Base-by-base conservation (phyloP, 768 basidiomycete species). In the Hydnomerulius pinastri region DNA sequence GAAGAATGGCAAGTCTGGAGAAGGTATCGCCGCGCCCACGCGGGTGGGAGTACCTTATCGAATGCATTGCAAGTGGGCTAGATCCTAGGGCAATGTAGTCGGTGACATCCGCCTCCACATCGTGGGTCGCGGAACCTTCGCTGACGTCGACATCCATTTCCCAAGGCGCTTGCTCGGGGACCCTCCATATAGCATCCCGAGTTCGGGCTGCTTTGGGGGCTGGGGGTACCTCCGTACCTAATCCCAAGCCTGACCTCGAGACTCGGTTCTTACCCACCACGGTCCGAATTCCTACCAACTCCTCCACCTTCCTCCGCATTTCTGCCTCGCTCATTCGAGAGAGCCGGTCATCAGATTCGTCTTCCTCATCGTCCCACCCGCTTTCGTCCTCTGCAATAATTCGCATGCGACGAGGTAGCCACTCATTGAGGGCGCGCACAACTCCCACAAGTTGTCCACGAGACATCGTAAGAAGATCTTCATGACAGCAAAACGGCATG, bases 401-500 rank as follows among this genome's bases (percentile, higher is more conserved):
- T 18, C 71, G 73, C 57, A 83, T 62, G 1, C 69, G 73, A 36
- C 48, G 60, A 2, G 87, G 86, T 1, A 88, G 72, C 30, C 76
- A 77, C 12, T 60, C 70, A 62, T 90, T 90, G 39, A 90, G 73
- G 8, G 70, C 55, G 13, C 58, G 54, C 4, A 83, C 86, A 13
- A 84, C 84, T 1, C 48, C 63, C 39, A 82, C 60, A 37, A 90
- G 79, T 51, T 79, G 71, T 1, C 64, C 38, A 35, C 78, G 79
- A 4, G 77, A 58, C 87, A 90, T 87, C 1, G 78, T 75, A 46
- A 87, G 59, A 35, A 88, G 75, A 56, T 90, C 86, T 51, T 86
- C 84, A 61, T 90, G 85, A 65, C 85, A 87, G 67, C 83, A 85
- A 68, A 88, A 90, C 0, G 86, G 86, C 9, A 78, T 70, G 20